phyloP scores from a whole-genome alignment of 176 grass and related monocot species.

The Oryza meyeriana region DNA sequence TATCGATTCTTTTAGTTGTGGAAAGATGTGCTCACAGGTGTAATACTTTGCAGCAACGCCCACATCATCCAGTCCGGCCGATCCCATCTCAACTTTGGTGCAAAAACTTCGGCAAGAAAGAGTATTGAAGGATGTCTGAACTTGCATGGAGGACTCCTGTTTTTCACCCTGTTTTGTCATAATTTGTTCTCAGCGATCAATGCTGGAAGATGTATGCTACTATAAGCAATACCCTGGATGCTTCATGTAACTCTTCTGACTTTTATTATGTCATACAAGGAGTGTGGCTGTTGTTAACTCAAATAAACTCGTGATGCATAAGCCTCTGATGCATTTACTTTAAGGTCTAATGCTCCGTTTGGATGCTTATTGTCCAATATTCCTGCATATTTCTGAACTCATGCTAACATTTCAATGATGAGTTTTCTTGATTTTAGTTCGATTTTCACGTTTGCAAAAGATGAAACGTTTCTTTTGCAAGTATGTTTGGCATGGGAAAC shows the following conservation, averaged over 20 bases:
- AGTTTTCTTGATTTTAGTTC: neutral
- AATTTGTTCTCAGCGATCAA: slow-evolving; percentile 11
- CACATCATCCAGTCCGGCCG: slow-evolving; percentile 83
- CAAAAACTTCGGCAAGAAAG: slow-evolving; percentile 97
- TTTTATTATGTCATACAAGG: slow-evolving; percentile 13
- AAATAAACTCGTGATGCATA: slow-evolving; percentile 42
- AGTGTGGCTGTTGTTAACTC: slow-evolving; percentile 26
- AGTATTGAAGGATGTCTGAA: slow-evolving; percentile 44
- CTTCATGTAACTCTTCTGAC: slow-evolving; percentile 28
- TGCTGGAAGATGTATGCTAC: slow-evolving; percentile 17
- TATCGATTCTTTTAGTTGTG: neutral
- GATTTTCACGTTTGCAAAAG: neutral
- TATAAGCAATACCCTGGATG: slow-evolving; percentile 6
- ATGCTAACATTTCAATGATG: neutral
- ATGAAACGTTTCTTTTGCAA: neutral
- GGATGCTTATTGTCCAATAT: neutral
- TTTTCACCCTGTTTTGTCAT: slow-evolving; percentile 30
- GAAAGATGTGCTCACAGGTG: neutral
- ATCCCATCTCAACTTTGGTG: slow-evolving; percentile 98
- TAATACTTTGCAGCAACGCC: slow-evolving; percentile 72
- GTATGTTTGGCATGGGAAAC: neutral
- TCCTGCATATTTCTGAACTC: neutral
- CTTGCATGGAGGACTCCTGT: neutral
- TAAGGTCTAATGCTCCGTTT: slow-evolving; percentile 18
- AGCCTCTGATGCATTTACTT: slow-evolving; percentile 41